Evolutionary conservation across 768 basidiomycete species (phyloP), one percentile per base, ranked within the genome.

Genomic region (Tulasnella sp.): DNA sequence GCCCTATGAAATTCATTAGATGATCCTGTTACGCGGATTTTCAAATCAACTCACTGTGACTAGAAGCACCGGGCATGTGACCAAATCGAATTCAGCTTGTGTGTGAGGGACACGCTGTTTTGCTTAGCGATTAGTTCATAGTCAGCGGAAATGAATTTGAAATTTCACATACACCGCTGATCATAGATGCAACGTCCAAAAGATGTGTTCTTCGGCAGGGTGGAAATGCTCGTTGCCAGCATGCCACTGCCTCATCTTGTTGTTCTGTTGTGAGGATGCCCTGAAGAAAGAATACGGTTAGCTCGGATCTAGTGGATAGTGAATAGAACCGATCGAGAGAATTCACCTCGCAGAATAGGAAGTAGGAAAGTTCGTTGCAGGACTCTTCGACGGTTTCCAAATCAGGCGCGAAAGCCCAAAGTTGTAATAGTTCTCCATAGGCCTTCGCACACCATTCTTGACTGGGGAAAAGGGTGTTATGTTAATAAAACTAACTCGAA

Each of bases 351-450:
- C 79, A 76, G 16, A 76, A 68, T 53, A 79, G 65, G 53, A 79
- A 72, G 16, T 65, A 68, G 20, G 78, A 66, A 16, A 74, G 66
- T 60, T 84, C 82, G 53, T 71, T 74, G 20, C 72, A 74, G 1
- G 76, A 75, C 45, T 81, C 76, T 55, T 86, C 81, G 47, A 78
- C 78, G 0, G 75, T 64, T 53, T 82, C 78, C 39, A 83, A 57
- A 59, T 85, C 81, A 32, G 75, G 69, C 6, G 82, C 74, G 57
- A 72, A 76, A 59, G 77, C 76, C 73, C 79, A 83, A 10, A 72
- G 60, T 53, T 77, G 72, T 42, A 78, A 57, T 15, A 82, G 63
- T 58, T 85, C 82, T 48, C 78, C 75, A 53, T 78, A 70, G n/a
- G 76, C 72, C 16, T 73, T 72, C 61, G 73, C 74, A 20, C 75